A percentile compares a stretch with the other conserved stretches of the same genome.
phyloP scores from a whole-genome alignment of 306 rosid genomes.

The Cucumis hystrix region DNA sequence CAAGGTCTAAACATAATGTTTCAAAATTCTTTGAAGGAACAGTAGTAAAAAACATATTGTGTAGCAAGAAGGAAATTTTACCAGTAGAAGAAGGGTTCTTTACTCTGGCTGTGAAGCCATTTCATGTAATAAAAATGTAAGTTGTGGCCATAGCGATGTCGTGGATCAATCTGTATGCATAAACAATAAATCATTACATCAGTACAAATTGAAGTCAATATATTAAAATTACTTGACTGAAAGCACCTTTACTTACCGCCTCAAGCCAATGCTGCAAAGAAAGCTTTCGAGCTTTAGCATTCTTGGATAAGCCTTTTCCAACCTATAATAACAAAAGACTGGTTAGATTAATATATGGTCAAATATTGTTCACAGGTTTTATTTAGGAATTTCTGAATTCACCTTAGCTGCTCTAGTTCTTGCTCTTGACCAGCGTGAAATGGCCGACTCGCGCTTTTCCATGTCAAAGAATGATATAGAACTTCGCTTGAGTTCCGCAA shows the following conservation, averaged over 20 bases:
- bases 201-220: constrained; percentile 7
- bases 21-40: not conserved
- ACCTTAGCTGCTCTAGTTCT: constrained; percentile 99
- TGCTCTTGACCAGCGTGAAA: constrained; percentile 98
- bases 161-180: constrained; percentile 71
- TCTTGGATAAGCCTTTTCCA: constrained; percentile 92
- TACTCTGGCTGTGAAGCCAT: constrained; percentile 84
- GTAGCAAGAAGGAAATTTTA: constrained; percentile 14
- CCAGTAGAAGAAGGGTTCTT: constrained; percentile 99
- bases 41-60: not conserved
- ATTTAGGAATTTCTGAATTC: not conserved
- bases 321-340: constrained; percentile 44
- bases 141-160: constrained; percentile 98
- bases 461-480: constrained; percentile 89
- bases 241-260: constrained; percentile 56
- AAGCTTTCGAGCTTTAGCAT: constrained; percentile 81
- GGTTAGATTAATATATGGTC: not conserved
- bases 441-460: constrained; percentile 90
- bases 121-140: constrained; percentile 70
- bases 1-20: not conserved
- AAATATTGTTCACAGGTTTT: not conserved
- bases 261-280: constrained; percentile 99
- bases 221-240: not conserved
- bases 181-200: constrained; percentile 5
- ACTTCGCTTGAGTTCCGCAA: constrained; percentile 87